These are phyloP conservation scores for Sclerotinia subarctica DNA, from an alignment of 2,329 filamentous ascomycete species.

Conservation along the genomic window DNA sequence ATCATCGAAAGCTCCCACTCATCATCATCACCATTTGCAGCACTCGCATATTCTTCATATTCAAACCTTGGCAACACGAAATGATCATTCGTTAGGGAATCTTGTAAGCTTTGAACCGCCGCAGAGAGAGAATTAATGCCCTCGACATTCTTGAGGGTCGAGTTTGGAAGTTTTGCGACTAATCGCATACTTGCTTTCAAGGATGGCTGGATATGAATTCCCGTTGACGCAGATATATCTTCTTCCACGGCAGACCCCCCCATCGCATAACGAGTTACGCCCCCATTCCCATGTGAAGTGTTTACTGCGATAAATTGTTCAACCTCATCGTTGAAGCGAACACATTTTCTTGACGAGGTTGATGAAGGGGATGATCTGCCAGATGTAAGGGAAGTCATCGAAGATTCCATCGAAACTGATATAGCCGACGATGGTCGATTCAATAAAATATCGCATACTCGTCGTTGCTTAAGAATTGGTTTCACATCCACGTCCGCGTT, in stretches of 20 bases:
- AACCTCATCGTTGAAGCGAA: slow-evolving; percentile 21
- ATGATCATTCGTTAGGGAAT: slow-evolving; percentile 18
- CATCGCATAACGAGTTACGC: background rate
- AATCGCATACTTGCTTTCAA: background rate
- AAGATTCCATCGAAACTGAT: background rate
- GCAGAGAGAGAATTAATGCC: slow-evolving; percentile 2
- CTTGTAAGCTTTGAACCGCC: slow-evolving; percentile 3
- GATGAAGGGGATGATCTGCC: slow-evolving; percentile 17
- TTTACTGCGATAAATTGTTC: slow-evolving; percentile 20
- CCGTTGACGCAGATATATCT: background rate
- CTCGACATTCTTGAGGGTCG: background rate
- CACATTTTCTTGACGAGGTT: slow-evolving; percentile 15
- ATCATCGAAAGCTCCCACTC: slow-evolving; percentile 21
- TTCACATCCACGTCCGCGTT: slow-evolving; percentile 51
- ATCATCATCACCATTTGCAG: slow-evolving; percentile 12
- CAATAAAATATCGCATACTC: slow-evolving; percentile 92
- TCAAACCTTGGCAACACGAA: slow-evolving; percentile 15
- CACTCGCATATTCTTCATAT: slow-evolving; percentile 10
- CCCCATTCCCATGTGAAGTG: background rate
- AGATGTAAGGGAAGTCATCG: slow-evolving; percentile 11
- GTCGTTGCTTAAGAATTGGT: slow-evolving; percentile 90
- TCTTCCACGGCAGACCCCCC: background rate
- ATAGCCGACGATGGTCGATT: slow-evolving; percentile 77
- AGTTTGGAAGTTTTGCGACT: slow-evolving; percentile 16
- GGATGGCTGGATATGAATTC: background rate